Evolutionary conservation across 2,329 filamentous ascomycete genomes (phyloP).

Genomic region (Microcyclospora pomicola): DNA sequence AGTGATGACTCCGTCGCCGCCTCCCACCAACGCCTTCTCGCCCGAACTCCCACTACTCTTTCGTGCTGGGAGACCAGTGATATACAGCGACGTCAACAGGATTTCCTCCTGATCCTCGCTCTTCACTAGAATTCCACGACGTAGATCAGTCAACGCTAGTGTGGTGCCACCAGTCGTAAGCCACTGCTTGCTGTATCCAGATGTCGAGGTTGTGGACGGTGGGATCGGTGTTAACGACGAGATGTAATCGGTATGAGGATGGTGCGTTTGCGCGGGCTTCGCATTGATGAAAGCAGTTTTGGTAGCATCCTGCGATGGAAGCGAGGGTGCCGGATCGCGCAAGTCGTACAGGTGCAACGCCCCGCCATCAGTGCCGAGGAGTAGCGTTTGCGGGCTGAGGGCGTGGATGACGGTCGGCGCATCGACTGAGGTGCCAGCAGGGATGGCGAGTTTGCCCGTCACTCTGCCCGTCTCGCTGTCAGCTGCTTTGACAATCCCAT

Average conservation of each 20-base stretch:
- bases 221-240: conserved; percentile 77
- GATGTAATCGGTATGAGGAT: conserved; percentile 85
- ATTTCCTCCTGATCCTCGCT: conserved; percentile 95
- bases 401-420: conserved; percentile 69
- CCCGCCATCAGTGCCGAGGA: conserved; percentile 82
- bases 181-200: conserved; percentile 87
- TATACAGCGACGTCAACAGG: conserved; percentile 64
- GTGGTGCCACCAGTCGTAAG: conserved; percentile 86
- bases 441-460: conserved; percentile 68
- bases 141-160: conserved; percentile 75
- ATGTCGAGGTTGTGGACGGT: conserved; percentile 65
- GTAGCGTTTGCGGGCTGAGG: conserved; percentile 73
- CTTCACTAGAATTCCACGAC: conserved; percentile 70
- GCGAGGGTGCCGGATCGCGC: conserved; percentile 38
- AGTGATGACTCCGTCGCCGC: conserved; percentile 68
- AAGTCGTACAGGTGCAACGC: conserved; percentile 81
- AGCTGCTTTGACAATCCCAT: conserved; percentile 50
- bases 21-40: conserved; percentile 62
- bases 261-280: conserved; percentile 64
- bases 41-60: conserved; percentile 51
- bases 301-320: conserved; percentile 19
- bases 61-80: conserved; percentile 61
- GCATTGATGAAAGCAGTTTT: conserved; percentile 35
- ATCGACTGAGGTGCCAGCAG: conserved; percentile 43
- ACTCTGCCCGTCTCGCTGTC: conserved; percentile 50